Evolutionary conservation across 371 early-diverging fungal species (phyloP), one percentile per base, ranked within the genome.

Genomic region (Mucor sp.): DNA sequence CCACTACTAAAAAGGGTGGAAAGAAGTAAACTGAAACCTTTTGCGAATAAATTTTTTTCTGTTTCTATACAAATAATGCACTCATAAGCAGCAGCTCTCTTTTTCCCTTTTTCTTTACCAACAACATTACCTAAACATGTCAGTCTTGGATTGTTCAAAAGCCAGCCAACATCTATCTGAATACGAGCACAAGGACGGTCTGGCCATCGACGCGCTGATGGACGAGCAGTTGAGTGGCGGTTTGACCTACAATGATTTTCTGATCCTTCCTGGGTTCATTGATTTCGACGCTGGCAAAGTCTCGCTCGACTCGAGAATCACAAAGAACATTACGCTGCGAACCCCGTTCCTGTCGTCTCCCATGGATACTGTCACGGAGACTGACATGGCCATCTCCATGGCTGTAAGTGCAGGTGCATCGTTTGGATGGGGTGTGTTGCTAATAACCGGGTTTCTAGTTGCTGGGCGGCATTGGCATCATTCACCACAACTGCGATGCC

Each of bases 281-380:
- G 86, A 95, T 85, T 98, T 98, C 77, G 85, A 91, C 60, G 96
- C 97, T 28, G 82, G 86, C 71, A 77, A 78, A 17, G 92, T 94
- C 37, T 78, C 84, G 64, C 84, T 95, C 58, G 93, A 93, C 57
- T 86, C 91, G 70, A 88, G 87, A 74, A 87, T 97, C 69, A 96
- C 97, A 37, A 92, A 89, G 82, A 70, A 94, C 65, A 93, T 94
- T 73, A 79, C 87, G 48, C 83, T 97, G 77, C 93, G 92, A 82
- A 93, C 94, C n/a, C 98, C 97, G 5, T 93, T 98, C 77, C 74
- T 97, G 74, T 94, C 94, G 23, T 90, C 92, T 69, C 97, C 97
- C 66, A 98, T 98, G 97, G 97, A 98, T 82, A 98, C 97, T 53
- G 98, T 98, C 28, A 97, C 98, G 37, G 97, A 97, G 83, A 79